Evolutionary conservation across 257 asterid species (phyloP).

Genomic region (Thymus mandschuricus): DNA sequence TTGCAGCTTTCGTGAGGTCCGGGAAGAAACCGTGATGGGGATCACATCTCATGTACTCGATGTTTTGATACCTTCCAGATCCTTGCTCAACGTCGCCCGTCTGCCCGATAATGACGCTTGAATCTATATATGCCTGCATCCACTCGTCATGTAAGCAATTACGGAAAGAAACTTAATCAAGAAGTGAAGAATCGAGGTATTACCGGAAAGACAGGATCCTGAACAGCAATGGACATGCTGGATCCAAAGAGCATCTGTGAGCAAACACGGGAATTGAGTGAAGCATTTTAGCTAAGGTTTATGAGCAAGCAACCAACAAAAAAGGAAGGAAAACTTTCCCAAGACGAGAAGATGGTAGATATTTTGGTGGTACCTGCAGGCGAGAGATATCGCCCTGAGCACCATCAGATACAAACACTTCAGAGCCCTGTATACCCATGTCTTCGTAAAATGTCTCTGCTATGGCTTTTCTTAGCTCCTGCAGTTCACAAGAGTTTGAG

Average conservation of each 20-base stretch:
- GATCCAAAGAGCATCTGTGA: constrained; percentile 86
- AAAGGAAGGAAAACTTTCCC: background rate
- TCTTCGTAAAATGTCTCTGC: constrained; percentile 60
- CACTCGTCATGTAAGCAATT: constrained; percentile 1
- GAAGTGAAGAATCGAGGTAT: constrained; percentile 26
- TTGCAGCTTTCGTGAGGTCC: constrained; percentile 48
- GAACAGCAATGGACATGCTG: constrained; percentile 70
- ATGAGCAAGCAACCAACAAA: background rate
- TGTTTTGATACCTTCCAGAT: constrained; percentile 60
- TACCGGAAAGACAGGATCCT: constrained; percentile 90
- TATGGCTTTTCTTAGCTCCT: constrained; percentile 73
- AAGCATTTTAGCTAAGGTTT: background rate
- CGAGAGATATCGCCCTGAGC: constrained; percentile 89
- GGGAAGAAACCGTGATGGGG: constrained; percentile 76
- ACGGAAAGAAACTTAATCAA: background rate
- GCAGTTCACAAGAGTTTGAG: constrained; percentile 16
- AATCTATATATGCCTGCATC: constrained; percentile 81
- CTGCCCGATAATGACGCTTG: constrained; percentile 82
- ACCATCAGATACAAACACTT: constrained; percentile 86
- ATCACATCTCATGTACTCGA: constrained; percentile 72
- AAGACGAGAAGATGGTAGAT: background rate
- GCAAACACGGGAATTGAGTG: constrained; percentile 7
- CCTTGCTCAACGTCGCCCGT: constrained; percentile 58
- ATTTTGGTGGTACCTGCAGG: constrained; percentile 58
- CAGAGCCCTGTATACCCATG: constrained; percentile 52